phyloP scores from a whole-genome alignment of 176 grass and related monocot species.

The Miscanthus lutarioriparius region DNA sequence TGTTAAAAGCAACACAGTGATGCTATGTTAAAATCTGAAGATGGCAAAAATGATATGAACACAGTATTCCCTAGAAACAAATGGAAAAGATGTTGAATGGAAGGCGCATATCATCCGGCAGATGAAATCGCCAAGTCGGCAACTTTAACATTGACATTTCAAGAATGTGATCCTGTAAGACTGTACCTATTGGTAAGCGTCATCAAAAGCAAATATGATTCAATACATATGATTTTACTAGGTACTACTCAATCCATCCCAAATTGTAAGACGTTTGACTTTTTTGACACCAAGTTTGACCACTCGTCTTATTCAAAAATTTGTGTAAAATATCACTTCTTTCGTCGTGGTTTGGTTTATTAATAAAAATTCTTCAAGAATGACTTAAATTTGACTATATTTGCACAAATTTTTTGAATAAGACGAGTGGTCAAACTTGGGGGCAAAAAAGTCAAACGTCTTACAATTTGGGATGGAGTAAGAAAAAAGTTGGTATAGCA shows the following conservation, averaged over 20 bases:
- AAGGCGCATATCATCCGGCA: background rate
- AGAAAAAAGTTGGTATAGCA: background rate
- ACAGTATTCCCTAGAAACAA: background rate
- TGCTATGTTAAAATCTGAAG: background rate
- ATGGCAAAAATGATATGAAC: conserved; percentile 4
- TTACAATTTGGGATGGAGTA: too few relatives aligned
- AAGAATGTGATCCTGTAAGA: background rate
- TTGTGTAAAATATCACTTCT: too few relatives aligned
- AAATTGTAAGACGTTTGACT: too few relatives aligned
- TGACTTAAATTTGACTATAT: too few relatives aligned
- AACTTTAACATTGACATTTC: conserved; percentile 18
- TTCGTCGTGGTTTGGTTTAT: too few relatives aligned
- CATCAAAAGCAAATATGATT: conserved; percentile 4
- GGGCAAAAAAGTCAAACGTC: too few relatives aligned
- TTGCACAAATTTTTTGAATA: too few relatives aligned
- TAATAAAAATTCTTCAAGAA: too few relatives aligned
- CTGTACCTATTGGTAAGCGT: background rate
- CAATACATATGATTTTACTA: background rate
- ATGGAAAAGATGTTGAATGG: conserved; percentile 11
- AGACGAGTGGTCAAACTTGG: too few relatives aligned
- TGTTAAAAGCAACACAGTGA: background rate
- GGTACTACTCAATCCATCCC: too few relatives aligned
- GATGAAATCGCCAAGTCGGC: background rate
- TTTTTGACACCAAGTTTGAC: too few relatives aligned
- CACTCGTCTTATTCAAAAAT: too few relatives aligned